A percentile compares a stretch with the other conserved stretches of the same genome.
These are phyloP conservation scores for Debaryomyces psychrophilus DNA, from an alignment of 1,139 yeast genomes.

Conservation along the genomic window DNA sequence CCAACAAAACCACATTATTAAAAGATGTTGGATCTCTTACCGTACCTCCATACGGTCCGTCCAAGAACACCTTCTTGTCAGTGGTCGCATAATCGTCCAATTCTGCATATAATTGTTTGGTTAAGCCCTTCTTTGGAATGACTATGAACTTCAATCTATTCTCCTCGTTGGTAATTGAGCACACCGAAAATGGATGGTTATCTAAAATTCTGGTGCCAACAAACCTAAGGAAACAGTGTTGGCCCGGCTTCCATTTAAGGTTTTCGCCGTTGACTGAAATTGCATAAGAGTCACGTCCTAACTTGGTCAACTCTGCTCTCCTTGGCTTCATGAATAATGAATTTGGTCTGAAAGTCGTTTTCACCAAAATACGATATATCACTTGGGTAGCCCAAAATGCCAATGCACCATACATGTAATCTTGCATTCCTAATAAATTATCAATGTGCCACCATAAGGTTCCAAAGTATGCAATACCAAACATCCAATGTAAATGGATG, in stretches of 20 bases:
- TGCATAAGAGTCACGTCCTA: slow-evolving; percentile 42
- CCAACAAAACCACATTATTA: slow-evolving; percentile 47
- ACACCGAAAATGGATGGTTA: slow-evolving; percentile 67
- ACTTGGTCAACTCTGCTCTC: slow-evolving; percentile 37
- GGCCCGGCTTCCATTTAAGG: slow-evolving; percentile 60
- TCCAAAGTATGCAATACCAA: slow-evolving; percentile 57
- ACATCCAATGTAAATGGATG: slow-evolving; percentile 60
- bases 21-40: slow-evolving; percentile 53
- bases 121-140: slow-evolving; percentile 56
- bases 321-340: slow-evolving; percentile 50
- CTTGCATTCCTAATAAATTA: slow-evolving; percentile 40
- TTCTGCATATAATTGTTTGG: slow-evolving; percentile 34
- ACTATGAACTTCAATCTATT: slow-evolving; percentile 50
- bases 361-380: slow-evolving; percentile 52
- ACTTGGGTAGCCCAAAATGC: slow-evolving; percentile 60
- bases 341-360: slow-evolving; percentile 52
- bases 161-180: slow-evolving; percentile 33
- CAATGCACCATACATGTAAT: slow-evolving; percentile 58
- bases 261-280: slow-evolving; percentile 43
- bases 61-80: slow-evolving; percentile 46
- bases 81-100: slow-evolving; percentile 27
- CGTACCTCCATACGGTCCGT: slow-evolving; percentile 70
- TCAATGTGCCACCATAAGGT: slow-evolving; percentile 55
- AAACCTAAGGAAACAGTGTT: slow-evolving; percentile 59
- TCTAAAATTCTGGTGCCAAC: slow-evolving; percentile 50